Base-by-base conservation (phyloP, 73 alveolate species). In the Uronychia setigera region DNA sequence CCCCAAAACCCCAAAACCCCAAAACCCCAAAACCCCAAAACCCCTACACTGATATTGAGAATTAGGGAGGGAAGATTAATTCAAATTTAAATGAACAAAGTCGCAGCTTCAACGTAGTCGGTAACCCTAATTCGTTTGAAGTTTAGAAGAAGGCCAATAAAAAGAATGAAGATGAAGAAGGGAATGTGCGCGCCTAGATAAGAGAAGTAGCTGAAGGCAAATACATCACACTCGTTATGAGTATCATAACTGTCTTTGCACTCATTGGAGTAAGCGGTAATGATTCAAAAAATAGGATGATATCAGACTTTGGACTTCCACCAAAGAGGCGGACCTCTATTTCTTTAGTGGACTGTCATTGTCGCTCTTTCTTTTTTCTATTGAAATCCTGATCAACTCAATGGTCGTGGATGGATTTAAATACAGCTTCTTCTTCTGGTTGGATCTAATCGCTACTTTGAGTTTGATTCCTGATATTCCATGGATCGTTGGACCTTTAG, bases 371-470 rank as follows among this genome's bases (percentile, higher is more conserved):
- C 88, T 93, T 27, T 93, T 93, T 67, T 32, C 90, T 0, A 0
- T 84, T 30, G 97, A 93, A 60, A 75, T 93, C 35, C 60, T 93
- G 46, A 58, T 93, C 25, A 82, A 86, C 78, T 76, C 92, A 28
- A 33, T 91, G 33, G 96, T 91, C 9, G 96, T 87, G 28, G 94
- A 90, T 59, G 97, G 82, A 34, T 93, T 86, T 74, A 93, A 86
- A 82, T 90, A 91, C 82, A 78, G 93, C 58, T 91, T 93, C 88
- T 93, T 93, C 90, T 93, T 90, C 81, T 93, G 96, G 93, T 92
- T 93, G 30, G 97, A 93, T 77, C 0, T 93, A 26, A 80, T 93
- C n/a, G 97, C 97, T 0, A 81, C 97, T 30, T 78, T 93, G 58
- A 59, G 90, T 74, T 76, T 93, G 79, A 82, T 93, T 31, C 94